Conservation (phyloP, 148 eudicot genomes). For the Drosera capensis region DNA sequence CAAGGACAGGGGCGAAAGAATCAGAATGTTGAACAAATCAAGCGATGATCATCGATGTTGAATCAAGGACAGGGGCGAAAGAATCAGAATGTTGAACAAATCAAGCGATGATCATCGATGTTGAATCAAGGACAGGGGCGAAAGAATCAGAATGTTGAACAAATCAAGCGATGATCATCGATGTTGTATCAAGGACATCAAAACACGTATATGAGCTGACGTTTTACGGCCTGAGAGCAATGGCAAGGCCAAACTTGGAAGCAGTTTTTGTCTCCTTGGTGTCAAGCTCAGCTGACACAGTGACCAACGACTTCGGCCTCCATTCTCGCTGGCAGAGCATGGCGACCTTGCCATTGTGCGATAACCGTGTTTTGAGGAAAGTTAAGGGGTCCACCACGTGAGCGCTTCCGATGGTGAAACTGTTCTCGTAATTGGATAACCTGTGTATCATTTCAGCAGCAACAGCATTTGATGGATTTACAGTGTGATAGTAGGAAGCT, state of each 20-base stretch:
- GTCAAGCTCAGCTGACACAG: conserved; percentile 69
- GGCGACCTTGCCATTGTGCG: conserved; percentile 50
- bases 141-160: too few relatives aligned
- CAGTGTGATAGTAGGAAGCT: conserved; percentile 68
- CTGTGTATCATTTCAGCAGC: conserved; percentile 88
- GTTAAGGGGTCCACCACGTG: conserved; percentile 42
- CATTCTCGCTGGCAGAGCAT: conserved; percentile 72
- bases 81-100: too few relatives aligned
- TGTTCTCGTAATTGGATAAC: conserved; percentile 41
- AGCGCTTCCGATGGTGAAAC: conserved; percentile 62
- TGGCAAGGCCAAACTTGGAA: conserved; percentile 56
- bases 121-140: too few relatives aligned
- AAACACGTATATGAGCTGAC: too few relatives aligned
- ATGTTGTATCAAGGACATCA: too few relatives aligned
- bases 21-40: too few relatives aligned
- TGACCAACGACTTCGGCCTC: conserved; percentile 70
- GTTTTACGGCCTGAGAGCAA: conserved; percentile 71
- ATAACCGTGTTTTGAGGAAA: conserved; percentile 45
- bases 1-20: too few relatives aligned
- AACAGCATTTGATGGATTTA: conserved; percentile 43
- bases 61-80: too few relatives aligned
- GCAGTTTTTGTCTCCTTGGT: conserved; percentile 34
- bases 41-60: too few relatives aligned
- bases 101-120: too few relatives aligned
- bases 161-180: too few relatives aligned